Evolutionary conservation across 768 basidiomycete genomes (phyloP).

Genomic region (Boletus reticuloceps): DNA sequence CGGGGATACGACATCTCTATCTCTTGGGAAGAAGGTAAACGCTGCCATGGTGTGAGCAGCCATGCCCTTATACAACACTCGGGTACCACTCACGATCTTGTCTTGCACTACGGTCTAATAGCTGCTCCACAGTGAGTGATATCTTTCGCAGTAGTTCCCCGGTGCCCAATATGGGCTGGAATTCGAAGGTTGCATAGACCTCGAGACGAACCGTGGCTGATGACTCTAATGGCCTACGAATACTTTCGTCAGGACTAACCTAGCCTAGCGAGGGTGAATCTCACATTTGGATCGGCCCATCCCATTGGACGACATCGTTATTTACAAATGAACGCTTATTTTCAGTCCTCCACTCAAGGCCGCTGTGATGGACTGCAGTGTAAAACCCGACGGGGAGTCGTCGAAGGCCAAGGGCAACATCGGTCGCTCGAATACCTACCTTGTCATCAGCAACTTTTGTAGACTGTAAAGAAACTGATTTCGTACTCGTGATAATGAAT

Average conservation of each 20-base stretch:
- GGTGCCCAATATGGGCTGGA: not conserved
- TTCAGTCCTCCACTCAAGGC: too few species aligned
- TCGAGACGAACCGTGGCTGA: not conserved
- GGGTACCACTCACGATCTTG: not conserved
- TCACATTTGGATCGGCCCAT: not conserved
- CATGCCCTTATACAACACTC: too few species aligned
- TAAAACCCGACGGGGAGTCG: not conserved
- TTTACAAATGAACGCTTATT: too few species aligned
- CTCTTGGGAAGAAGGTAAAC: not conserved
- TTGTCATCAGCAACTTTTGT: not conserved
- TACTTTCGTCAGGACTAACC: not conserved
- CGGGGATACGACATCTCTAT: not conserved
- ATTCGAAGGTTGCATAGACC: too few species aligned
- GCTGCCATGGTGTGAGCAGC: not conserved
- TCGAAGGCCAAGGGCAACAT: not conserved
- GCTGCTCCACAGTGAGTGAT: not conserved
- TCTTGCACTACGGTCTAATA: not conserved
- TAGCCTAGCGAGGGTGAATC: not conserved
- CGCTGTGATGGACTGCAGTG: not conserved
- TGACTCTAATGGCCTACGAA: not conserved
- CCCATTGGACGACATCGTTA: not conserved
- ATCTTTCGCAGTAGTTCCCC: not conserved
- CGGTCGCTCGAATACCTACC: not conserved
- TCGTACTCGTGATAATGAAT: not conserved
- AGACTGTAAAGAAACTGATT: too few species aligned